Conservation (phyloP, 2,329 filamentous ascomycete genomes). For the Orbilia quercus region DNA sequence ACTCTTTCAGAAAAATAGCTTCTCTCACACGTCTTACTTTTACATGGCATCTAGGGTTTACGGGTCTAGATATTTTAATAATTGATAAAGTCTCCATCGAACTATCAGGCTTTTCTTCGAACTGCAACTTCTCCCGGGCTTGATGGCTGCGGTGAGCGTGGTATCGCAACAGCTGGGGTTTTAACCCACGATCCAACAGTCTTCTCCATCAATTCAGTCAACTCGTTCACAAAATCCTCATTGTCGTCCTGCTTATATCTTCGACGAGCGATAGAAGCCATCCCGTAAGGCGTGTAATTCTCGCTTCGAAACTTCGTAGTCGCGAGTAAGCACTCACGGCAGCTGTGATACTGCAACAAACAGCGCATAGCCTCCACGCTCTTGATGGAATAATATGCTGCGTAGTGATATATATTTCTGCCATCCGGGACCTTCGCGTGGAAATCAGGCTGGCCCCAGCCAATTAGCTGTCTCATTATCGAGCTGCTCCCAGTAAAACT, state of each 20-base stretch:
- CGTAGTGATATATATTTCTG: conserved; percentile 29
- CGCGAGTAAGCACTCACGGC: conserved; percentile 1
- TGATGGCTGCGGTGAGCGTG: too few relatives aligned
- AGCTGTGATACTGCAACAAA: conserved; percentile 23
- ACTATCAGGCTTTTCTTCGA: too few relatives aligned
- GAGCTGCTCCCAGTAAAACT: not conserved
- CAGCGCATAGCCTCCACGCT: conserved; percentile 13
- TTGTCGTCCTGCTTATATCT: conserved; percentile 3
- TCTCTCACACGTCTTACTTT: too few relatives aligned
- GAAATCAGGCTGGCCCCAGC: conserved; percentile 5
- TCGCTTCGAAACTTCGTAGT: conserved; percentile 4
- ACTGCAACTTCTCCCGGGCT: not conserved
- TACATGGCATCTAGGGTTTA: too few relatives aligned
- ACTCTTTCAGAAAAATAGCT: too few relatives aligned
- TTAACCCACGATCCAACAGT: conserved; percentile 18
- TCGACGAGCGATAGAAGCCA: conserved; percentile 15
- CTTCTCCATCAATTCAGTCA: conserved; percentile 7
- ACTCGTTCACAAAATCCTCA: not conserved
- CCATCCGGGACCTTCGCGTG: not conserved
- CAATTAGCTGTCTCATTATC: not conserved
- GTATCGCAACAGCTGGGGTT: not conserved
- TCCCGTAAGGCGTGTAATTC: conserved; percentile 17
- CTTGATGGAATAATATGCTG: conserved; percentile 24
- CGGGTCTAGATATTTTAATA: too few relatives aligned
- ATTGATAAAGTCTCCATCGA: too few relatives aligned